These are phyloP conservation scores for Oryza nivara DNA, from an alignment of 176 grass and related monocot species.

Conservation along the genomic window DNA sequence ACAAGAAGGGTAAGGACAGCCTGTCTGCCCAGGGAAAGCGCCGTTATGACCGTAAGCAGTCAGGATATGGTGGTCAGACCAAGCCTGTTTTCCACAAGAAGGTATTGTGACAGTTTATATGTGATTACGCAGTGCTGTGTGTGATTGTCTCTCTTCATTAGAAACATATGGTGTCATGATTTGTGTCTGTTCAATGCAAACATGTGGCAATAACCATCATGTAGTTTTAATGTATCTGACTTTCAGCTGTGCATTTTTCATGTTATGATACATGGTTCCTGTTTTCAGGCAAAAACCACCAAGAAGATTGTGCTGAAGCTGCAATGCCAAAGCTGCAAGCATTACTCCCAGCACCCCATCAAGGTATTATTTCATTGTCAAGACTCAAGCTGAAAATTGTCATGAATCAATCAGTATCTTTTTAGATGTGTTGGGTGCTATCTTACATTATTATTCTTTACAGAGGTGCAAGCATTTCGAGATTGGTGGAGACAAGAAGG, in stretches of 20 bases:
- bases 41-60: conserved; percentile 93
- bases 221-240: background rate
- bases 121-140: background rate
- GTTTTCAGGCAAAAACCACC: conserved; percentile 84
- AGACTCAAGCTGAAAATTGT: background rate
- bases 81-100: conserved; percentile 99
- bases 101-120: conserved; percentile 31
- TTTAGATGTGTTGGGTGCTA: background rate
- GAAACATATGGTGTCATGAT: background rate
- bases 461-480: conserved; percentile 99
- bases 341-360: conserved; percentile 75
- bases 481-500: conserved; percentile 97
- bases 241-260: background rate
- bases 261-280: background rate
- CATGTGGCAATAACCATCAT: background rate
- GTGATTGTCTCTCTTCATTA: background rate
- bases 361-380: conserved; percentile 51
- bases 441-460: background rate
- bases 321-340: conserved; percentile 94
- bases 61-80: conserved; percentile 94
- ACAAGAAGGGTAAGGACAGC: conserved; percentile 98
- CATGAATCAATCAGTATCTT: background rate
- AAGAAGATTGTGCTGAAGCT: conserved; percentile 98
- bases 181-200: background rate
- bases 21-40: conserved; percentile 90